Base-by-base conservation (phyloP, 176 grass and related monocot genomes). In the Oryza australiensis region DNA sequence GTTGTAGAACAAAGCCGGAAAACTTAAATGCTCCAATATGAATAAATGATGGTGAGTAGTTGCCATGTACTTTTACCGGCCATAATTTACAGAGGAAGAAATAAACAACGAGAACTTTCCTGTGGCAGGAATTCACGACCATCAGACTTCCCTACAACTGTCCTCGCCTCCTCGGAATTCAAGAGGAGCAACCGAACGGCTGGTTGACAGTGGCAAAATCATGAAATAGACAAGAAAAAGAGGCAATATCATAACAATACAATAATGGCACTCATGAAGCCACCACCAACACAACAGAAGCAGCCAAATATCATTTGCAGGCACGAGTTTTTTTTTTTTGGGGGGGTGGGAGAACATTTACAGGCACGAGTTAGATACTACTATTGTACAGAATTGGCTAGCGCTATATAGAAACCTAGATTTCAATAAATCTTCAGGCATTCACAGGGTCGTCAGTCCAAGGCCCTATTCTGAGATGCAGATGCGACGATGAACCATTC, bases 251-350 rank as follows among this genome's bases (percentile, higher is more conserved):
- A 59, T 23, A 40, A 32, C 37, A 57, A 60, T 42, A 77, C 30
- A 11, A 7, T 1, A 68, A 28, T 11, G 22, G 12, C 12, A 51
- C 3, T 26, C 42, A 22, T 53, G 48, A 27, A 57, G 37, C 22
- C 12, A 87, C 55, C 65, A 70, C 6, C 18, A 20, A 18, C 67
- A 11, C 10, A 3, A 67, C 78, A 74, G 41, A 83, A 79, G 60
- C 35, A 68, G 68, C 33, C 57, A 26, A 42, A 83, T 53, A 66
- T 77, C n/a, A 86, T 80, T 74, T 86, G 74, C 77, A 80, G 42
- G 76, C 24, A 69, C 8, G 0, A 57, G 42, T 43, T 32, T 43
- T 43, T 13, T 43, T 43, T 38, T n/a, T n/a, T n/a, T n/a, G n/a
- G n/a, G n/a, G n/a, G n/a, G n/a, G n/a, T n/a, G n/a, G n/a, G n/a